Evolutionary conservation across 139 green algal genomes (phyloP).

Genomic region (Nannochloris sp.): DNA sequence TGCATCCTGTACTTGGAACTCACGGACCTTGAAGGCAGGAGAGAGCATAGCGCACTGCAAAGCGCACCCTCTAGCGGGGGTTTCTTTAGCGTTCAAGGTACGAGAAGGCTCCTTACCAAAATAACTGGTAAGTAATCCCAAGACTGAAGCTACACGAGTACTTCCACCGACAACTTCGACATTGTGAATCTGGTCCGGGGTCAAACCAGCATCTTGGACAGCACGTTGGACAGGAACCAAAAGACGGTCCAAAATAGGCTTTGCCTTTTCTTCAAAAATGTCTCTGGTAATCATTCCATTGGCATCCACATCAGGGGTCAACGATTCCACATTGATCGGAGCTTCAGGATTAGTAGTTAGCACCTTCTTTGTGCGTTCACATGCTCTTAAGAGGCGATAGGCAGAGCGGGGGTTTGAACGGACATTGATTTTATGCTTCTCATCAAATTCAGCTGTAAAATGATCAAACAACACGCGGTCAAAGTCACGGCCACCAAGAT

Average conservation of each 20-base stretch:
- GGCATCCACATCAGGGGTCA: slow-evolving; percentile 92
- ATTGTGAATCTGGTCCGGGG: slow-evolving; percentile 55
- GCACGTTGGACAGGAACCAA: slow-evolving; percentile 35
- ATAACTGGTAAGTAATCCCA: slow-evolving; percentile 36
- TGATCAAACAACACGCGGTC: slow-evolving; percentile 90
- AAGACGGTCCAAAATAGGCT: slow-evolving; percentile 48
- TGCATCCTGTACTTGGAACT: slow-evolving; percentile 92
- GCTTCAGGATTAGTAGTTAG: slow-evolving; percentile 87
- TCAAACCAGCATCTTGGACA: slow-evolving; percentile 56
- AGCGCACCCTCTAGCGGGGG: slow-evolving; percentile 79
- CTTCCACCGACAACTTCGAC: slow-evolving; percentile 88
- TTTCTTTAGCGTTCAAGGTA: slow-evolving; percentile 96
- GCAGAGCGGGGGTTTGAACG: slow-evolving; percentile 62
- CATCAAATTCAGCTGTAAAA: slow-evolving; percentile 81
- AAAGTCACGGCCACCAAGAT: slow-evolving; percentile 85
- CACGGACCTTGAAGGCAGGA: slow-evolving; percentile 92
- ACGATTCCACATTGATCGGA: slow-evolving; percentile 84
- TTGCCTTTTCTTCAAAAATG: slow-evolving; percentile 77
- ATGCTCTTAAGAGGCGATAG: slow-evolving; percentile 76
- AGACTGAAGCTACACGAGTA: slow-evolving; percentile 79
- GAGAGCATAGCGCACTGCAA: slow-evolving; percentile 98
- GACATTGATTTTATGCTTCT: slow-evolving; percentile 83
- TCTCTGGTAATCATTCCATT: slow-evolving; percentile 64
- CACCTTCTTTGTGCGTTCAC: slow-evolving; percentile 84
- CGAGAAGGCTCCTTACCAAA: slow-evolving; percentile 59